Percentiles rank a stretch among this genome's conserved stretches.
Conservation (phyloP, 257 asterid genomes). For the Solanum commersonii region DNA sequence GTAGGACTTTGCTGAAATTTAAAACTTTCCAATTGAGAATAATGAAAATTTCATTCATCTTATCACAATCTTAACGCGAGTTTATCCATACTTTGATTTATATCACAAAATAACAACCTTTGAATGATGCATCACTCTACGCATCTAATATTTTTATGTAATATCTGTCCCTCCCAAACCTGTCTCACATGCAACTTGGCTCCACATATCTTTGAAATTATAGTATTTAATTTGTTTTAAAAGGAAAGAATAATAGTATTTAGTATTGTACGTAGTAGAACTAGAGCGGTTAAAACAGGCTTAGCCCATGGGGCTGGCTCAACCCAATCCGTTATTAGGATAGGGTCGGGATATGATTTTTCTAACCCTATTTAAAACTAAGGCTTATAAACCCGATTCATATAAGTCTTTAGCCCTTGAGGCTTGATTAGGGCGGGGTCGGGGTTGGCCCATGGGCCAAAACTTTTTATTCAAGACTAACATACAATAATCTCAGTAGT, state of each 20-base stretch:
- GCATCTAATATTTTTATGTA: background rate
- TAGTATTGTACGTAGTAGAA: background rate
- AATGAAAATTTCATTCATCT: no score
- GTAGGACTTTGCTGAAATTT: background rate
- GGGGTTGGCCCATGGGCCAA: no score
- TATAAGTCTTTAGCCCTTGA: no score
- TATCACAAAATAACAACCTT: background rate
- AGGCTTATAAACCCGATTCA: no score
- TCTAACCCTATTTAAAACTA: no score
- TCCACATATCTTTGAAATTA: background rate
- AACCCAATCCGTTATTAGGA: accelerated
- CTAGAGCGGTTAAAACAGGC: no score
- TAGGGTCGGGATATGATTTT: no score
- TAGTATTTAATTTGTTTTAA: background rate
- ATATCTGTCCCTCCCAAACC: background rate
- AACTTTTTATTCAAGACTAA: no score
- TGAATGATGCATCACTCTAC: background rate
- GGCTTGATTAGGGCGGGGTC: no score
- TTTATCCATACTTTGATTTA: background rate
- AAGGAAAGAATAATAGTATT: background rate
- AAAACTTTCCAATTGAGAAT: background rate
- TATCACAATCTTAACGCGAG: background rate
- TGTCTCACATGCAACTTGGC: background rate
- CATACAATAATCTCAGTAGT: no score
- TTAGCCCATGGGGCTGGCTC: no score